Evolutionary conservation across 805 yeast genomes (phyloP), one percentile per base, ranked within the genome.

Genomic region (Wickerhamomyces ciferrii): DNA sequence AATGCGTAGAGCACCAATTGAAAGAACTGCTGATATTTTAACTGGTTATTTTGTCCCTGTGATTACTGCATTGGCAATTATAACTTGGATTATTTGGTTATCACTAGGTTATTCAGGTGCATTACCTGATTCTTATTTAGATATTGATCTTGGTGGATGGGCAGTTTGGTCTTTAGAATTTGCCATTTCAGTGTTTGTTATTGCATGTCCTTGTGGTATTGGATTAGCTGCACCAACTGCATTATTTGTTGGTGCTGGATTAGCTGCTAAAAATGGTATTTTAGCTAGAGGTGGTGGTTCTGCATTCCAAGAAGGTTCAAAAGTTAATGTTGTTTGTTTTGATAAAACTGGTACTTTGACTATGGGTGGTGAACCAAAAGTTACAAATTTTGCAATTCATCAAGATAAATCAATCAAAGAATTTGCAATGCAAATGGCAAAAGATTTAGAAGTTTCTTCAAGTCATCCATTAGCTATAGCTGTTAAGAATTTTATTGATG

Each of bases 161-260:
- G 68, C 76, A 0, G 76, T 84, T 13, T 86, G 92, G 90, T 81
- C 91, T 0, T 69, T 86, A 46, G 83, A 84, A 53, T 86, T 86
- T 63, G 79, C 90, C 1, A 83, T 86, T 52, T 78, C 91, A 0
- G 92, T 87, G 2, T 84, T 86, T 65, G 92, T 86, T 2, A 79
- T 86, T 43, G 92, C 92, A 0, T 86, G 95, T 59, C 95, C 95
- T 1, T 86, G 94, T 69, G 95, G 92, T 2, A 78, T 86, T 53
- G 94, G 92, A 2, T 68, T 86, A 20, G 94, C 94, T 21, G 94
- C 92, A 2, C 94, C 94, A 2, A 85, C 92, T 2, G 92, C 94
- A 0, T 61, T 86, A 37, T 84, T 83, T 67, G 89, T 86, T 13
- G 94, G 94, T 2, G 72, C 88, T 17, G 89, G 92, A 0, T 61